Evolutionary conservation across 1,284 basidiomycete genomes (phyloP).

Genomic region (Hemileia vastatrix): DNA sequence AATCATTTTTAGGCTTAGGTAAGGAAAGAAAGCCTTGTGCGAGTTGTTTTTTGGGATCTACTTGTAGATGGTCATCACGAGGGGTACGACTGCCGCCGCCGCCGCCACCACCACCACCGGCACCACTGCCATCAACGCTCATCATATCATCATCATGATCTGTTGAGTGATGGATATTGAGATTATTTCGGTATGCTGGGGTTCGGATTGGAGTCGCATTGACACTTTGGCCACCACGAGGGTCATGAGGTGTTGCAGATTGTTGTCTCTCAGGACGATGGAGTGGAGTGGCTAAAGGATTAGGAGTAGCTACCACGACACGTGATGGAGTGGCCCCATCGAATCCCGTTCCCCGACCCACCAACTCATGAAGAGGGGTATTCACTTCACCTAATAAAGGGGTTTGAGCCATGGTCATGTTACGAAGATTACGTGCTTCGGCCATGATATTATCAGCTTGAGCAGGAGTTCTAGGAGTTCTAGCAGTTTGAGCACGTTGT

Average conservation of each 20-base stretch:
- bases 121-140: constrained; percentile 47
- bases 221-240: constrained; percentile 49
- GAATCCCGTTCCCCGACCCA: constrained; percentile 66
- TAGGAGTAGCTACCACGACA: constrained; percentile 79
- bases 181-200: constrained; percentile 69
- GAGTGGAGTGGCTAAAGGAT: constrained; percentile 80
- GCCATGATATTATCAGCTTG: constrained; percentile 86
- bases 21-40: constrained; percentile 71
- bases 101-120: constrained; percentile 3
- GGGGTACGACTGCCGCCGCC: too few relatives aligned
- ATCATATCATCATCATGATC: constrained; percentile 52
- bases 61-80: constrained; percentile 58
- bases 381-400: constrained; percentile 95
- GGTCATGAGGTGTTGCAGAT: constrained; percentile 55
- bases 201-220: constrained; percentile 85
- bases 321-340: constrained; percentile 84
- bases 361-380: constrained; percentile 68
- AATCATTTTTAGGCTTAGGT: constrained; percentile 93
- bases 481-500: constrained; percentile 76
- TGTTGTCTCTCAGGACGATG: constrained; percentile 49
- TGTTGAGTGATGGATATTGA: constrained; percentile 67
- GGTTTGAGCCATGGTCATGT: constrained; percentile 83
- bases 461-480: constrained; percentile 83
- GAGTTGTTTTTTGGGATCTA: constrained; percentile 60
- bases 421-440: constrained; percentile 87